Conservation (phyloP, 192 early-diverging fungal genomes). For the Coemansia sp. region DNA sequence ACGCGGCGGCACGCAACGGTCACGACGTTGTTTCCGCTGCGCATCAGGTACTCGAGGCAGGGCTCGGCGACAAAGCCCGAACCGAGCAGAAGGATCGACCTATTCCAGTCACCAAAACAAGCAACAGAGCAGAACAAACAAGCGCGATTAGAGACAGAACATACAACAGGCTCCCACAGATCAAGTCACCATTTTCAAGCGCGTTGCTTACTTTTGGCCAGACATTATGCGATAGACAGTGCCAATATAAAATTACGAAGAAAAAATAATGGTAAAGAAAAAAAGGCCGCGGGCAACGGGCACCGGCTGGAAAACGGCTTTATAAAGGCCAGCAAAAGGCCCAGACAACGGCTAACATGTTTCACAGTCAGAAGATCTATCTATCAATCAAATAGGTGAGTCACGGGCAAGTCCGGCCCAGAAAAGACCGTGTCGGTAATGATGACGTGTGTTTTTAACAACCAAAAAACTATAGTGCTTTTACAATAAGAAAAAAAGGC, state of each 20-base stretch:
- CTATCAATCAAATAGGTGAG: no score
- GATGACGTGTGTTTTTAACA: no score
- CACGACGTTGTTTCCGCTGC: slow-evolving; percentile 82
- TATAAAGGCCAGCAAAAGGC: no score
- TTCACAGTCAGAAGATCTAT: no score
- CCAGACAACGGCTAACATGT: no score
- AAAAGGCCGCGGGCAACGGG: slow-evolving; percentile 7
- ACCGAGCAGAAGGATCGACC: slow-evolving; percentile 93
- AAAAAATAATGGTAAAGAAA: slow-evolving; percentile 11
- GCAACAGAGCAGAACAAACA: background rate
- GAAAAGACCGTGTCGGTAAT: no score
- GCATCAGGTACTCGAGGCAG: slow-evolving; percentile 87
- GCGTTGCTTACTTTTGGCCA: slow-evolving; percentile 28
- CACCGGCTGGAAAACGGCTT: no score
- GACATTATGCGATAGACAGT: slow-evolving; percentile 19
- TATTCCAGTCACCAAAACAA: slow-evolving; percentile 27
- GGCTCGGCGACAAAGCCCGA: slow-evolving; percentile 97
- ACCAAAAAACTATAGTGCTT: no score
- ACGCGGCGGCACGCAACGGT: slow-evolving; percentile 86
- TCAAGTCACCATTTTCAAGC: no score
- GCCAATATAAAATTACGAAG: background rate
- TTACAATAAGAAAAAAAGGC: background rate
- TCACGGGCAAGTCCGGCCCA: no score
- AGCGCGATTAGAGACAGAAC: no score
- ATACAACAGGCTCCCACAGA: no score